phyloP scores from a whole-genome alignment of 2,329 filamentous ascomycete species.

The Colletotrichum cuscutae region DNA sequence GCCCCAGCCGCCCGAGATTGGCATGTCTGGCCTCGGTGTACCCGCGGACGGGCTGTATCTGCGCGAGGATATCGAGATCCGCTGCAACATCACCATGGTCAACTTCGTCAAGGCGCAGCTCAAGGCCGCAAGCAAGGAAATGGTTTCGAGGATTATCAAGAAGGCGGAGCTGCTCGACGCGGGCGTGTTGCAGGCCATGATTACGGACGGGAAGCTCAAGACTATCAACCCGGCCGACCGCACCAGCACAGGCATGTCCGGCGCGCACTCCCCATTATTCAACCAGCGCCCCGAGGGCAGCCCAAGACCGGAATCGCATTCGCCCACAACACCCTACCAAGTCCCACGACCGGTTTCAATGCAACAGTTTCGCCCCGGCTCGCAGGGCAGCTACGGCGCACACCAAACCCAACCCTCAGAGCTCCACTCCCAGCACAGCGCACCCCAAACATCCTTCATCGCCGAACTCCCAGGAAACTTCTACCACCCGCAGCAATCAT shows the following conservation, averaged over 20 bases:
- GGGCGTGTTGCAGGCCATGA: constrained; percentile 74
- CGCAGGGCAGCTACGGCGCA: constrained; percentile 16
- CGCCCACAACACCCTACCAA: constrained; percentile 49
- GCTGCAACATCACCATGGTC: constrained; percentile 73
- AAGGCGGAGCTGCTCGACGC: constrained; percentile 77
- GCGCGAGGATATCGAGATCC: constrained; percentile 77
- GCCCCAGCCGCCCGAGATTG: constrained; percentile 70
- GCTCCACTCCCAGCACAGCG: constrained; percentile 35
- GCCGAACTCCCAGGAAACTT: constrained; percentile 63
- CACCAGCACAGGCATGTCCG: constrained; percentile 42
- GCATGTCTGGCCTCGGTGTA: constrained; percentile 65
- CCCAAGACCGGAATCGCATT: constrained; percentile 41
- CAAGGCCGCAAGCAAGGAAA: constrained; percentile 73
- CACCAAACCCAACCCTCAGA: constrained; percentile 33
- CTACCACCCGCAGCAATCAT: constrained; percentile 50
- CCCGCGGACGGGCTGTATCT: constrained; percentile 75
- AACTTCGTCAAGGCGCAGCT: constrained; percentile 74
- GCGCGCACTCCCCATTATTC: constrained; percentile 22
- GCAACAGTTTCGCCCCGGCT: constrained; percentile 44
- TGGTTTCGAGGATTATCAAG: constrained; percentile 75
- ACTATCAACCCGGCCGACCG: constrained; percentile 67
- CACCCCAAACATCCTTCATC: constrained; percentile 35
- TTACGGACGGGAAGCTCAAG: constrained; percentile 71
- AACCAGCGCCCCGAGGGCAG: constrained; percentile 11
- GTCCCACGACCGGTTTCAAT: constrained; percentile 48